Evolutionary conservation across 805 yeast species (phyloP).

Genomic region (Candida arabinofermentans): DNA sequence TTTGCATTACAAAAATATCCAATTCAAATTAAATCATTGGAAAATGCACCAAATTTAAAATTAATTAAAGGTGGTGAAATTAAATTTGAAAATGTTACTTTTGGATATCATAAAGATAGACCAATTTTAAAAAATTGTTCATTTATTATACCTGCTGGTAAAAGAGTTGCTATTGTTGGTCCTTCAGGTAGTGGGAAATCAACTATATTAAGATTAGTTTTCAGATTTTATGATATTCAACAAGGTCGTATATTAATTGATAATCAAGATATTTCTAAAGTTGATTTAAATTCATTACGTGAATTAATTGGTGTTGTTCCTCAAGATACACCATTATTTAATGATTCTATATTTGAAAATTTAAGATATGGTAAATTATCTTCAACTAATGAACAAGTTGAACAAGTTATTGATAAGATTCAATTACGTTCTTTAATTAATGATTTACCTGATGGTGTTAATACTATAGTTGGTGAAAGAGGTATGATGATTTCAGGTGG

Average conservation of each 20-base stretch:
- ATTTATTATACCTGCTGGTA: conserved; percentile 86
- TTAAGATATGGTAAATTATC: conserved; percentile 77
- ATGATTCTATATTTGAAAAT: conserved; percentile 84
- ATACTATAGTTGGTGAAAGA: conserved; percentile 91
- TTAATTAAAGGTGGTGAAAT: conserved; percentile 71
- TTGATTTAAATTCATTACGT: conserved; percentile 73
- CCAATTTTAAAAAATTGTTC: conserved; percentile 78
- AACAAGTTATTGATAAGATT: conserved; percentile 61
- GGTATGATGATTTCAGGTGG: conserved; percentile 99
- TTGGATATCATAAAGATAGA: conserved; percentile 87
- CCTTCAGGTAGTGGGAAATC: conserved; percentile 97
- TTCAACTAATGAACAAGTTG: conserved; percentile 71
- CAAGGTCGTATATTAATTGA: conserved; percentile 78
- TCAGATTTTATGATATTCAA: conserved; percentile 83
- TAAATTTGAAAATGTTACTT: conserved; percentile 83
- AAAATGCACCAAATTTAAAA: conserved; percentile 57
- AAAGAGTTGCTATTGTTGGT: conserved; percentile 91
- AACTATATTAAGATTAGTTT: conserved; percentile 76
- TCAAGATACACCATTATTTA: conserved; percentile 94
- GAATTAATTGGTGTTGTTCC: conserved; percentile 87
- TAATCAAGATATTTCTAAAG: conserved; percentile 79
- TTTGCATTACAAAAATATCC: conserved; percentile 79
- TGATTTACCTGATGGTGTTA: conserved; percentile 77
- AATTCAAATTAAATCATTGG: conserved; percentile 58
- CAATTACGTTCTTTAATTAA: conserved; percentile 58